Evolutionary conservation across 345 rosid genomes (phyloP).

Genomic region (Linum usitatissimum): DNA sequence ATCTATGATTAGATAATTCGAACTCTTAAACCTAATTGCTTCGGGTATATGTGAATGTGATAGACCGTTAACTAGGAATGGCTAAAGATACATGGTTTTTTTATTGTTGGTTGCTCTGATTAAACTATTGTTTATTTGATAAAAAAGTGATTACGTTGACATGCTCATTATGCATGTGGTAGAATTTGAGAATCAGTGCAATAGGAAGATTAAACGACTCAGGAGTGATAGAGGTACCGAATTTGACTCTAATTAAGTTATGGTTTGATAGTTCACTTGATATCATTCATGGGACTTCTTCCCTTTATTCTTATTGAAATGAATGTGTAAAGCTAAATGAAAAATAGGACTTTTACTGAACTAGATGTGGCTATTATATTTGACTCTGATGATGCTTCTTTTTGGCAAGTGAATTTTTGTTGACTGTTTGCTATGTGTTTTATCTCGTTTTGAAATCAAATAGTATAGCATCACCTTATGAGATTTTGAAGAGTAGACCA

Average conservation of each 20-base stretch:
- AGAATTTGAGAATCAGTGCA: background rate
- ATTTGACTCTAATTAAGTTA: background rate
- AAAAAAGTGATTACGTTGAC: background rate
- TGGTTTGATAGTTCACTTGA: background rate
- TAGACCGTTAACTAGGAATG: background rate
- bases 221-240: background rate
- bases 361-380: background rate
- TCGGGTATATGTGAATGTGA: slow-evolving; percentile 5
- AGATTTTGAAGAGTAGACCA: too few relatives aligned
- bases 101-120: background rate
- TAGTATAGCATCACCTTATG: background rate
- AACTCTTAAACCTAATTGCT: background rate
- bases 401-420: too few relatives aligned
- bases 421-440: too few relatives aligned
- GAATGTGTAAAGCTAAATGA: slow-evolving; percentile 4
- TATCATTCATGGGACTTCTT: background rate
- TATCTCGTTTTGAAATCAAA: background rate
- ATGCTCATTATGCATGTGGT: background rate
- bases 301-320: background rate
- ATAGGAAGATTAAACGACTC: background rate
- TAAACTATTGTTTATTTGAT: background rate
- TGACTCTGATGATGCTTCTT: too few relatives aligned
- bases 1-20: background rate
- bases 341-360: slow-evolving; percentile 1
- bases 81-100: background rate